Evolutionary conservation across 306 rosid species (phyloP), one percentile per base, ranked within the genome.

Genomic region (Acacia crassicarpa): DNA sequence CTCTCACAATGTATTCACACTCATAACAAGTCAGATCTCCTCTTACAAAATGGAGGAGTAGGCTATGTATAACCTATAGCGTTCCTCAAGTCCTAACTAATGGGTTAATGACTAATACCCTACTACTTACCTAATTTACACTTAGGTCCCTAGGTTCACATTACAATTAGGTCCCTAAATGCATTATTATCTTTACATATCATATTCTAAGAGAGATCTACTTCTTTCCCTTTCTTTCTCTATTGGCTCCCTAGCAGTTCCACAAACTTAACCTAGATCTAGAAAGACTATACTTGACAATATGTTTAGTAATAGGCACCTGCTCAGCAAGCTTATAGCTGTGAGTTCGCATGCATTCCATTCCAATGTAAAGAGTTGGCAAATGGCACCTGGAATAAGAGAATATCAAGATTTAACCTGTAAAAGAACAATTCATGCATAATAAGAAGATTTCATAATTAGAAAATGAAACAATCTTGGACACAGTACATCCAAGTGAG

Each of bases 271-370:
- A 58, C 32, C 62, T 32, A 58, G 65, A 58, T 20, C 65, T 58
- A 58, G 65, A 23, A 13, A n/a, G 32, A 22, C 65, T 58, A 58
- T 58, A 22, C 30, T 58, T 22, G 35, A 25, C 67, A 61, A 25
- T 23, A 61, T 61, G 67, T 25, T 66, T 62, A 70, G 40, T 51
- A 65, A 30, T 35, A 69, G 43, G 77, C 78, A 95, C 99, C 99
- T 95, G 97, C 84, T 93, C 98, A 11, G 98, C 99, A 83, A 95
- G 97, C 93, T 95, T 95, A 81, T 86, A 93, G 82, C 97, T 95
- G 90, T 92, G 97, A 44, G 99, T 95, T 71, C 99, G 91, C 99
- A 95, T 91, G 89, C 97, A 95, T 86, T 93, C 99, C 99, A 95
- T 95, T 80, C 99, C 99, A 85, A 95, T 95, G 88, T 95, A 92